These are phyloP conservation scores for Colletotrichum higginsianum DNA, from an alignment of 2,329 filamentous ascomycete species.

Conservation along the genomic window DNA sequence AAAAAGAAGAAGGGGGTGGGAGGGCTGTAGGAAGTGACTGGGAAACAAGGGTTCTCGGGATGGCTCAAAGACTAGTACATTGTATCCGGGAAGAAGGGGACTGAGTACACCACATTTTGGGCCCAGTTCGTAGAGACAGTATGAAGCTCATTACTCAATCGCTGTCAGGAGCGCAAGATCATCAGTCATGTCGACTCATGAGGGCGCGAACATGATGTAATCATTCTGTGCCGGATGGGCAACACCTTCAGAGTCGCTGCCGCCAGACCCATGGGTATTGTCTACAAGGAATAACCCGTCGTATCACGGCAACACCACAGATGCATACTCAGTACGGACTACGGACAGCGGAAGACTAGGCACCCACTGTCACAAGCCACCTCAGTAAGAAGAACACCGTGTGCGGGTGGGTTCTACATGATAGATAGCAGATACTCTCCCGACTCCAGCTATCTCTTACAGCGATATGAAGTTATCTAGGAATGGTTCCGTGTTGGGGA, in stretches of 20 bases:
- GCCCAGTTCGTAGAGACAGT: not conserved
- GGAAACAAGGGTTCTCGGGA: not conserved
- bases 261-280: not conserved
- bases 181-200: not conserved
- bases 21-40: not conserved
- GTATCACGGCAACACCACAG: not conserved
- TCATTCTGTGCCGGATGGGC: not conserved
- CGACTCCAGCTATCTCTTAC: not conserved
- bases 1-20: too few relatives aligned
- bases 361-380: slow-evolving; percentile 1
- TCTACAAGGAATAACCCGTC: slow-evolving; percentile 2
- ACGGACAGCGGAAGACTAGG: not conserved
- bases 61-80: not conserved
- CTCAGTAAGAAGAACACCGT: not conserved
- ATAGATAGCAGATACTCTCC: not conserved
- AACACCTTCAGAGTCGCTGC: not conserved
- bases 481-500: not conserved
- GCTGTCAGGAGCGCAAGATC: not conserved
- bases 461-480: not conserved
- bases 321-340: not conserved
- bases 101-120: not conserved
- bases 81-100: not conserved
- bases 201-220: slow-evolving; percentile 7
- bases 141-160: not conserved
- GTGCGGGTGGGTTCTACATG: not conserved